Conservation (phyloP, 805 yeast species). For the Cyberlindnera amylophila region DNA sequence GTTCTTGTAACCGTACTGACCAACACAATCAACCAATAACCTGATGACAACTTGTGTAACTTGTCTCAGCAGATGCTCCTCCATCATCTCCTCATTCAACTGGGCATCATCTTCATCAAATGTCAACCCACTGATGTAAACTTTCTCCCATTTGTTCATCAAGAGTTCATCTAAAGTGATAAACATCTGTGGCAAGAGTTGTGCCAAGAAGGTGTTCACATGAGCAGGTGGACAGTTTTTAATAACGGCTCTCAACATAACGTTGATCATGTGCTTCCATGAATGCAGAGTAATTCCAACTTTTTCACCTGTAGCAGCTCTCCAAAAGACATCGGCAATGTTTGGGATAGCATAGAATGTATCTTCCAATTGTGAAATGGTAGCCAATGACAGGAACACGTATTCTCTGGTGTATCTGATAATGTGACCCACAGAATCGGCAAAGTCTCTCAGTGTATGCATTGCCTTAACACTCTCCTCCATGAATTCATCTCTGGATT, state of each 20-base stretch:
- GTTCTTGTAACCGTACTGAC: conserved; percentile 55
- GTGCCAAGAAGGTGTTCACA: conserved; percentile 66
- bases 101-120: conserved; percentile 61
- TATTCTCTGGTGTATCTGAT: conserved; percentile 94
- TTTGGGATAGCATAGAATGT: conserved; percentile 84
- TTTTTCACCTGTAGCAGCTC: conserved; percentile 64
- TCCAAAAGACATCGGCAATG: conserved; percentile 73
- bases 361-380: conserved; percentile 85
- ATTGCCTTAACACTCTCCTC: conserved; percentile 94
- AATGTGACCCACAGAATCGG: conserved; percentile 95
- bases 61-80: conserved; percentile 89
- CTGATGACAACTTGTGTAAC: conserved; percentile 89
- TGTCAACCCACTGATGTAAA: conserved; percentile 41
- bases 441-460: conserved; percentile 91
- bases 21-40: conserved; percentile 79
- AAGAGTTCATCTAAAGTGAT: conserved; percentile 70
- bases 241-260: conserved; percentile 80
- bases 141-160: conserved; percentile 71
- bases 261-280: conserved; percentile 94
- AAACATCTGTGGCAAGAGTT: conserved; percentile 74
- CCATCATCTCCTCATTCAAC: conserved; percentile 96
- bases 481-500: conserved; percentile 88
- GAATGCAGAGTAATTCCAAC: conserved; percentile 93
- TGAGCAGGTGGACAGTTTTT: conserved; percentile 80
- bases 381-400: conserved; percentile 84